Conservation (phyloP, 371 early-diverging fungal species). For the Entomophthora muscae region DNA sequence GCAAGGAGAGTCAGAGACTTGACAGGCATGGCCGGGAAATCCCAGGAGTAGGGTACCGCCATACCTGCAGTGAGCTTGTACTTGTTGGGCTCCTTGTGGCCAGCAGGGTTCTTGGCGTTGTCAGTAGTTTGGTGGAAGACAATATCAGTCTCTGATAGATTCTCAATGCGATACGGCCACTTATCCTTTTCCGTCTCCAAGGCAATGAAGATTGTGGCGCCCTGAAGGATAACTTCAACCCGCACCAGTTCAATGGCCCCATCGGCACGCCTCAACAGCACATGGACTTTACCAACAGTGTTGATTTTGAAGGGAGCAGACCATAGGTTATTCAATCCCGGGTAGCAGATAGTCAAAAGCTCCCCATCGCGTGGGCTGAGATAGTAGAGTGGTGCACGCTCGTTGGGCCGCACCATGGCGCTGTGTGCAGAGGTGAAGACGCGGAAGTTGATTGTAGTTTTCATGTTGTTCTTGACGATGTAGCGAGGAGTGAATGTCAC, state of each 20-base stretch:
- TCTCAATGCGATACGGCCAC: slow-evolving; percentile 89
- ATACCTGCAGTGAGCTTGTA: slow-evolving; percentile 45
- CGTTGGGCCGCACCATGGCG: slow-evolving; percentile 27
- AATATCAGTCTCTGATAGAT: slow-evolving; percentile 61
- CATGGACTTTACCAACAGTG: slow-evolving; percentile 66
- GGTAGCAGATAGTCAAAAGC: slow-evolving; percentile 47
- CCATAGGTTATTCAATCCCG: slow-evolving; percentile 61
- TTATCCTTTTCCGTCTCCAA: slow-evolving; percentile 50
- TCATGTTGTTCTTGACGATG: slow-evolving; percentile 65
- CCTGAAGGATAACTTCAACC: slow-evolving; percentile 57
- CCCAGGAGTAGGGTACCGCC: slow-evolving; percentile 83
- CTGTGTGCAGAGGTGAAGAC: slow-evolving; percentile 39
- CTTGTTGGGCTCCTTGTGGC: neutral
- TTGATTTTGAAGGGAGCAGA: slow-evolving; percentile 78
- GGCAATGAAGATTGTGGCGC: slow-evolving; percentile 76
- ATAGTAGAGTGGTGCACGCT: slow-evolving; percentile 48
- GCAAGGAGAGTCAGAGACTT: slow-evolving; percentile 56
- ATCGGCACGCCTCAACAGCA: slow-evolving; percentile 46
- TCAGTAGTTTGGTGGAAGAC: slow-evolving; percentile 53
- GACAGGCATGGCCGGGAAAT: slow-evolving; percentile 59
- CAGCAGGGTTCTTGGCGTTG: neutral
- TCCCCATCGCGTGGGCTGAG: slow-evolving; percentile 37
- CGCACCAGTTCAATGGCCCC: slow-evolving; percentile 37
- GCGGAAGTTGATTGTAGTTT: slow-evolving; percentile 51
- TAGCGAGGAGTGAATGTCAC: slow-evolving; percentile 85